These are phyloP conservation scores for Scenedesmus sp. DNA, from an alignment of 163 green algal genomes.

Conservation along the genomic window DNA sequence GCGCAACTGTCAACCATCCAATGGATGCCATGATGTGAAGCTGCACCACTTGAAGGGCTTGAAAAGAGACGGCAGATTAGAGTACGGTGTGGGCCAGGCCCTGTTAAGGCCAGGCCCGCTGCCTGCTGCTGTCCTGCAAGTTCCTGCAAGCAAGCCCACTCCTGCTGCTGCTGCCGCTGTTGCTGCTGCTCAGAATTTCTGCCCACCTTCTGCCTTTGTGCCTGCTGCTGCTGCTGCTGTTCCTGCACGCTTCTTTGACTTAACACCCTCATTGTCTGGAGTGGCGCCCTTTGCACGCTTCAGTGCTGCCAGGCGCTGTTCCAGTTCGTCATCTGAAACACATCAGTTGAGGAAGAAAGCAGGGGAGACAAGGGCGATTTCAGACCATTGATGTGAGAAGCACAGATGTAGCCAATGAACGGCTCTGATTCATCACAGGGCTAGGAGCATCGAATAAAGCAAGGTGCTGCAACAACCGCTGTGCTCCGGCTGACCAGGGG, in stretches of 20 bases:
- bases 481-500: neutral
- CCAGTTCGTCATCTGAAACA: slow-evolving; percentile 75
- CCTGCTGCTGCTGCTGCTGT: slow-evolving; percentile 12
- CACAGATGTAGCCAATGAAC: too few relatives aligned
- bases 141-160: neutral
- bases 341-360: neutral
- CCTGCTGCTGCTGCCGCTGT: neutral
- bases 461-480: neutral
- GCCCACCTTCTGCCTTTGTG: neutral
- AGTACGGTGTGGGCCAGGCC: too few relatives aligned
- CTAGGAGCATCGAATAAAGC: too few relatives aligned
- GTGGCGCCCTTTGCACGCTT: slow-evolving; percentile 71
- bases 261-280: slow-evolving; percentile 66
- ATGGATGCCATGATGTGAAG: too few relatives aligned
- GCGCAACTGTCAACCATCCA: too few relatives aligned
- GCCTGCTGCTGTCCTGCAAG: neutral
- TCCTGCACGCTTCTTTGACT: slow-evolving; percentile 52
- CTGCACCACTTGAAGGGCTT: too few relatives aligned
- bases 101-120: too few relatives aligned
- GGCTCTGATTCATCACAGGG: too few relatives aligned
- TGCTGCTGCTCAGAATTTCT: slow-evolving; percentile 1
- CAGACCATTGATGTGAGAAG: too few relatives aligned
- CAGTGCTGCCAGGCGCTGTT: slow-evolving; percentile 74
- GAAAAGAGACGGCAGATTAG: too few relatives aligned
- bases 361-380: too few relatives aligned